Conservation (phyloP, 2,329 filamentous ascomycete species). For the Talaromyces sp. region DNA sequence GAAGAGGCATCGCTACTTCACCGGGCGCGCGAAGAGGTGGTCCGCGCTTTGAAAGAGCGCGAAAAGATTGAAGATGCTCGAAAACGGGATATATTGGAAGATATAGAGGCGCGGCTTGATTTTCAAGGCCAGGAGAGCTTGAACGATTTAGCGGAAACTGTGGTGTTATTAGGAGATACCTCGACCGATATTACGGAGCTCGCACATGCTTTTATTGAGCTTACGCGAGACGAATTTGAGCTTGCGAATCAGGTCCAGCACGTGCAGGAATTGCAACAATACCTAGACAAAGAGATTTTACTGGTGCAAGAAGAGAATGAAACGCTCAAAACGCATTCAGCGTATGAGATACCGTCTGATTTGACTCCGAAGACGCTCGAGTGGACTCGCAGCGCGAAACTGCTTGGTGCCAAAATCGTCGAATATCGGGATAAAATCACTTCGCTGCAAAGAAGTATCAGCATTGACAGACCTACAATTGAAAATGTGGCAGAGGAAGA, state of each 20-base stretch:
- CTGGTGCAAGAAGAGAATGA: slow-evolving; percentile 29
- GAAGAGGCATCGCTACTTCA: slow-evolving; percentile 37
- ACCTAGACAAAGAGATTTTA: slow-evolving; percentile 53
- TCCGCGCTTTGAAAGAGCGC: slow-evolving; percentile 30
- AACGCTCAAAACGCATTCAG: slow-evolving; percentile 30
- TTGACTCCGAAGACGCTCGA: slow-evolving; percentile 70
- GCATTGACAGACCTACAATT: slow-evolving; percentile 30
- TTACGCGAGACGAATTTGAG: slow-evolving; percentile 54
- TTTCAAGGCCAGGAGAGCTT: slow-evolving; percentile 55
- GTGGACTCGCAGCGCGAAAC: slow-evolving; percentile 66
- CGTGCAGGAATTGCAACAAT: slow-evolving; percentile 54
- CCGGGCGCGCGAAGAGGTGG: slow-evolving; percentile 36
- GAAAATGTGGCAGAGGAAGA: slow-evolving; percentile 59
- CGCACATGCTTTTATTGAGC: slow-evolving; percentile 51
- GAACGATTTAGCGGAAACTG: slow-evolving; percentile 55
- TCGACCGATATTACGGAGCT: slow-evolving; percentile 50
- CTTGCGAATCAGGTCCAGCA: slow-evolving; percentile 55
- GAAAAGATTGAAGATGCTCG: slow-evolving; percentile 30
- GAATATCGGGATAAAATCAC: slow-evolving; percentile 61
- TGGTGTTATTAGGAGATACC: slow-evolving; percentile 50
- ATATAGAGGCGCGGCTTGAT: slow-evolving; percentile 54
- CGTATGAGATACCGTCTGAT: slow-evolving; percentile 55
- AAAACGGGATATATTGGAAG: slow-evolving; percentile 47
- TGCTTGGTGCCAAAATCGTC: slow-evolving; percentile 62
- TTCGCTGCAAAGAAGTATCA: slow-evolving; percentile 34